phyloP scores from a whole-genome alignment of 768 basidiomycete species.

The Baorangia bicolor region DNA sequence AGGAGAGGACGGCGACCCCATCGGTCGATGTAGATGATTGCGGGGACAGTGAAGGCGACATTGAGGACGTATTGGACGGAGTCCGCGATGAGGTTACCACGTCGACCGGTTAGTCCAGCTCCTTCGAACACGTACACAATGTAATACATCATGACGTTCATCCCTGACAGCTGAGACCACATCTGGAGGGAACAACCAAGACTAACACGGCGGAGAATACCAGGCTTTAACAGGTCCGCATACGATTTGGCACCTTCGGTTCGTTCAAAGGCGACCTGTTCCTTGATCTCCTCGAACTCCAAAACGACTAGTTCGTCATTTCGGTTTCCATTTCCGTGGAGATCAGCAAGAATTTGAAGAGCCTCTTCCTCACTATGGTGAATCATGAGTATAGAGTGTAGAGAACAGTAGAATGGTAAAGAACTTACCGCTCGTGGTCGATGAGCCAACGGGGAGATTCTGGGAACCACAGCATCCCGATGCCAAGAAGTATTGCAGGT shows the following conservation, averaged over 20 bases:
- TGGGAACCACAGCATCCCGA: conserved; percentile 68
- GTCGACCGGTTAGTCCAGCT: conserved; percentile 71
- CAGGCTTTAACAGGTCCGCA: conserved; percentile 61
- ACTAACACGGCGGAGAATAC: conserved; percentile 66
- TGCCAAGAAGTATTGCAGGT: conserved; percentile 65
- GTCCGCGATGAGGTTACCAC: conserved; percentile 73
- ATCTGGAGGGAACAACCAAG: conserved; percentile 73
- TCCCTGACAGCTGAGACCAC: conserved; percentile 76
- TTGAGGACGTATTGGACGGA: conserved; percentile 57
- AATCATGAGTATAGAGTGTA: background rate
- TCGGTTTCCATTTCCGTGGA: conserved; percentile 61
- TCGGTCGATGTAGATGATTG: conserved; percentile 65
- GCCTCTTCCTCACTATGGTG: conserved; percentile 48
- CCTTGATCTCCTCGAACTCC: conserved; percentile 66
- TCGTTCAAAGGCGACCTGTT: conserved; percentile 57
- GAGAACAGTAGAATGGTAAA: background rate
- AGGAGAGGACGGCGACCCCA: conserved; percentile 82
- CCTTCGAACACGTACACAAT: conserved; percentile 71
- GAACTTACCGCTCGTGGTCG: conserved; percentile 51
- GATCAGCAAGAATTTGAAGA: conserved; percentile 68
- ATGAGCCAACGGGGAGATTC: conserved; percentile 73
- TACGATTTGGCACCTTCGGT: conserved; percentile 71
- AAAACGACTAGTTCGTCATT: conserved; percentile 62
- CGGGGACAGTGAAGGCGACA: conserved; percentile 42
- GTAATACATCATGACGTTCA: conserved; percentile 78